These are phyloP conservation scores for Pythium angustatum DNA, from an alignment of 352 stramenopile genomes.

Conservation along the genomic window DNA sequence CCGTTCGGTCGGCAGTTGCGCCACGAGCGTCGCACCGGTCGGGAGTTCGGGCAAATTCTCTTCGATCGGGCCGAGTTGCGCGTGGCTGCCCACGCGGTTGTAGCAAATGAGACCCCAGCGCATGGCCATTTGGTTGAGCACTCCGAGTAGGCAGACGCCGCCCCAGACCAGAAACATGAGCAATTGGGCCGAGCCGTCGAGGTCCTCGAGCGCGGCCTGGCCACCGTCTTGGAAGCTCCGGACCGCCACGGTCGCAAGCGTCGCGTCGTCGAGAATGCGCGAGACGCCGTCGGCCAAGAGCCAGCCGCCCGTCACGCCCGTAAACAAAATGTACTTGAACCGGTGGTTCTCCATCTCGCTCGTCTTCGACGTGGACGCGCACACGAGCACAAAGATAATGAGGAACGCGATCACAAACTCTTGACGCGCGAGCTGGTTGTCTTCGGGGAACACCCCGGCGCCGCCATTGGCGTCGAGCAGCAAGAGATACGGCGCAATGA, in stretches of 20 bases:
- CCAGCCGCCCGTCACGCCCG: conserved; percentile 71
- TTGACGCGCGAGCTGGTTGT: conserved; percentile 81
- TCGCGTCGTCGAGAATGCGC: conserved; percentile 57
- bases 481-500: conserved; percentile 75
- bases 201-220: conserved; percentile 42
- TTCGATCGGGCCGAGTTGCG: conserved; percentile 59
- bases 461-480: conserved; percentile 77
- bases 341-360: conserved; percentile 86
- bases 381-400: conserved; percentile 88
- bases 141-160: conserved; percentile 55
- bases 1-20: conserved; percentile 55
- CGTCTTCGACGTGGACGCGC: conserved; percentile 73
- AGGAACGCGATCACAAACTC: conserved; percentile 89
- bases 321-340: conserved; percentile 89
- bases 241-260: conserved; percentile 68
- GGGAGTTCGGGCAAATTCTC: conserved; percentile 79
- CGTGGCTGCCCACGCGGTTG: conserved; percentile 83
- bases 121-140: conserved; percentile 83
- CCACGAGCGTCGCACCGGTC: conserved; percentile 58
- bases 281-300: conserved; percentile 73
- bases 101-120: conserved; percentile 89
- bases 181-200: conserved; percentile 56
- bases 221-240: conserved; percentile 67
- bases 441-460: conserved; percentile 57
- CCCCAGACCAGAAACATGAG: conserved; percentile 85